These are phyloP conservation scores for Sphagnum magellanicum DNA, from an alignment of 228 moss, liverwort and hornwort species.

Conservation along the genomic window DNA sequence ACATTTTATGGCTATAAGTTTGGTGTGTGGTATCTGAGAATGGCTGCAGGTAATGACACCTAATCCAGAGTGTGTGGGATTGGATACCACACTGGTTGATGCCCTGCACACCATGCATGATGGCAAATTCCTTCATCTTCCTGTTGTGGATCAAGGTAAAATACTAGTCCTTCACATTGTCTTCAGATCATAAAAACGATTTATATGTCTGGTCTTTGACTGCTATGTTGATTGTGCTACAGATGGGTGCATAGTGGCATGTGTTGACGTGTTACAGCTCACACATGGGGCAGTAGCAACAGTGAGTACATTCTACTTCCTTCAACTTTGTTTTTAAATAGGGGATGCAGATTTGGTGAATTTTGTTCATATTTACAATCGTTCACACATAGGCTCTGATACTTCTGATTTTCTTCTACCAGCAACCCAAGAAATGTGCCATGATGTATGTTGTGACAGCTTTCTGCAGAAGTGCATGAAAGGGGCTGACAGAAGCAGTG, in stretches of 20 bases:
- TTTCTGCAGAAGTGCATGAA: not conserved
- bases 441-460: too few species aligned
- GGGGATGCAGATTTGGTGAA: too few species aligned
- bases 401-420: too few species aligned
- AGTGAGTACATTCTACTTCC: slow-evolving; percentile 33
- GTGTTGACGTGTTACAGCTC: slow-evolving; percentile 92
- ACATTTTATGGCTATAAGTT: too few species aligned
- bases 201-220: not conserved
- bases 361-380: too few species aligned
- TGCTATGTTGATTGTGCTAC: slow-evolving; percentile 5
- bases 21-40: not conserved
- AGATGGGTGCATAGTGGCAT: slow-evolving; percentile 95
- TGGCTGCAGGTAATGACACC: slow-evolving; percentile 91
- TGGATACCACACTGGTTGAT: slow-evolving; percentile 97
- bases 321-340: too few species aligned
- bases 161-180: not conserved
- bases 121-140: slow-evolving; percentile 98
- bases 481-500: slow-evolving; percentile 1
- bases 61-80: slow-evolving; percentile 91
- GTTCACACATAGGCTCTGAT: too few species aligned
- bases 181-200: not conserved
- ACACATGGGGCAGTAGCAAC: slow-evolving; percentile 99
- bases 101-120: slow-evolving; percentile 98
- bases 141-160: slow-evolving; percentile 84
- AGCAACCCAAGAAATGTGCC: too few species aligned